These are phyloP conservation scores for Naganishia liquefaciens DNA, from an alignment of 1,284 basidiomycete genomes.

Conservation along the genomic window DNA sequence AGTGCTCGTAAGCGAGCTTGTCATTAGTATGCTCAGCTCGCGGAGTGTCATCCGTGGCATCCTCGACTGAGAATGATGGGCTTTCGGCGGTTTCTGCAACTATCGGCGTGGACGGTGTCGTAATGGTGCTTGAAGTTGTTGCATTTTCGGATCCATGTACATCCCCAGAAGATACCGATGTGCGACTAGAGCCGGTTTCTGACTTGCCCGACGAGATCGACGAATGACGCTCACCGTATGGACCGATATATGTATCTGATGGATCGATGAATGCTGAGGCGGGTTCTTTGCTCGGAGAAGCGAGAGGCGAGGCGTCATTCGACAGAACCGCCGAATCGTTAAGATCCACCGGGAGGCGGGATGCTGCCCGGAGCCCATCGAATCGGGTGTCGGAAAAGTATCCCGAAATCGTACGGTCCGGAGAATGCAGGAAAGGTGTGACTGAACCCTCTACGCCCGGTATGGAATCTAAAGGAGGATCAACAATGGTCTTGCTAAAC, in stretches of 20 bases:
- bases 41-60: slow-evolving; percentile 29
- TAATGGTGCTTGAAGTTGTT: slow-evolving; percentile 41
- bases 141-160: slow-evolving; percentile 41
- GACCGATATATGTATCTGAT: slow-evolving; percentile 10
- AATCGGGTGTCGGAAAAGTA: slow-evolving; percentile 16
- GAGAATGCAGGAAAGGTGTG: slow-evolving; percentile 44
- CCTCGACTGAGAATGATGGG: background rate
- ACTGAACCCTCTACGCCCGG: slow-evolving; percentile 44
- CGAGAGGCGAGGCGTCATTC: slow-evolving; percentile 4
- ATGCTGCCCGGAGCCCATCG: background rate
- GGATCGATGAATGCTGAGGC: slow-evolving; percentile 5
- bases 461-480: slow-evolving; percentile 29
- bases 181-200: slow-evolving; percentile 35
- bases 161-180: slow-evolving; percentile 47
- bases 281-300: slow-evolving; percentile 1
- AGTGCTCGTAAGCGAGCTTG: slow-evolving; percentile 47
- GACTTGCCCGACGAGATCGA: slow-evolving; percentile 12
- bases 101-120: slow-evolving; percentile 50
- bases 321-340: slow-evolving; percentile 16
- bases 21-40: background rate
- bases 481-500: slow-evolving; percentile 61
- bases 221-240: slow-evolving; percentile 14
- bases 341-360: background rate
- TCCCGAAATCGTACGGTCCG: slow-evolving; percentile 26
- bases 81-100: slow-evolving; percentile 39